Conservation (phyloP, 1,284 basidiomycete genomes). For the Golubevia pallescens region DNA sequence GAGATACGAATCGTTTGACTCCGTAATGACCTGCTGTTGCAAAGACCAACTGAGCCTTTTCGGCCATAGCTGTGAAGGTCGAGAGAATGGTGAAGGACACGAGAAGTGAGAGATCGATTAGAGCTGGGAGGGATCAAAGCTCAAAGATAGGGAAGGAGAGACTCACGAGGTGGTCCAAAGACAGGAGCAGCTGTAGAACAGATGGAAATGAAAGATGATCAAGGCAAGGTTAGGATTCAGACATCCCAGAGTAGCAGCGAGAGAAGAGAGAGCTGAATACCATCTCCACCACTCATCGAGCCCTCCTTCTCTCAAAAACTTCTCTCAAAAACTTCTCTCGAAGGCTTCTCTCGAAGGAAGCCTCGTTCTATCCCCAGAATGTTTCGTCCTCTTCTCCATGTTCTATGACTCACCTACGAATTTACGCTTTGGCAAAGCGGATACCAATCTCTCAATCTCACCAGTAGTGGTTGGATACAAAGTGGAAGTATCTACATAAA, state of each 20-base stretch:
- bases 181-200: conserved; percentile 23
- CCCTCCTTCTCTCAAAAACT: too few species aligned
- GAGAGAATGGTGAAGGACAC: neutral
- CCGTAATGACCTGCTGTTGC: conserved; percentile 82
- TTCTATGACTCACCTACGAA: conserved; percentile 15
- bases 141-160: conserved; percentile 84
- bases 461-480: conserved; percentile 9
- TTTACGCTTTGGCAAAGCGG: conserved; percentile 28
- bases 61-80: conserved; percentile 70
- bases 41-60: conserved; percentile 75
- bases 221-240: too few species aligned
- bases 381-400: too few species aligned
- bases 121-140: conserved; percentile 57
- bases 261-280: too few species aligned
- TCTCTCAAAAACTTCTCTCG: too few species aligned
- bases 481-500: conserved; percentile 9
- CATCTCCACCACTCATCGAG: too few species aligned
- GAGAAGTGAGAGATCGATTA: neutral
- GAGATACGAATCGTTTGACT: conserved; percentile 79
- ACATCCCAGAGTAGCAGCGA: too few species aligned
- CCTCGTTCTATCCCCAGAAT: too few species aligned
- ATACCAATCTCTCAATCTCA: conserved; percentile 33
- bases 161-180: conserved; percentile 51
- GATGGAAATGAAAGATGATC: too few species aligned
- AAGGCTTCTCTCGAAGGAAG: too few species aligned